phyloP scores from a whole-genome alignment of 768 basidiomycete genomes.

The Tylopilus intermedius region DNA sequence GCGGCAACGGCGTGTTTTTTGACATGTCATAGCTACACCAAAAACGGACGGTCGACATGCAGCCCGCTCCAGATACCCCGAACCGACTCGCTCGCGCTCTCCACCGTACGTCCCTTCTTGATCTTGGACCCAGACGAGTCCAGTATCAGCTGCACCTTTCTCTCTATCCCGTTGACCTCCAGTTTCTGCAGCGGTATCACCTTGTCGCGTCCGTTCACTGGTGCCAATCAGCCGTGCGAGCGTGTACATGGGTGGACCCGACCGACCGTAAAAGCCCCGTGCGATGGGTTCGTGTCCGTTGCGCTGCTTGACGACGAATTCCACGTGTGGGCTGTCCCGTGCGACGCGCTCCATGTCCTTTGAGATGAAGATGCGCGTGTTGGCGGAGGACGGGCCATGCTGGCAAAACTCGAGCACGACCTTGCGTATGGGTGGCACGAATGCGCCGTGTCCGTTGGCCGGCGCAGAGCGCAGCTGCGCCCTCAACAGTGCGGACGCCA shows the following conservation, averaged over 20 bases:
- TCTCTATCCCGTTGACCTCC: constrained; percentile 65
- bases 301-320: constrained; percentile 76
- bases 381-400: constrained; percentile 69
- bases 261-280: constrained; percentile 74
- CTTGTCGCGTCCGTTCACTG: constrained; percentile 86
- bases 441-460: constrained; percentile 70
- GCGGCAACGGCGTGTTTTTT: constrained; percentile 32
- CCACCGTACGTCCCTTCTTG: constrained; percentile 56
- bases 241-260: constrained; percentile 2
- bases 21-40: constrained; percentile 30
- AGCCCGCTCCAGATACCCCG: constrained; percentile 90
- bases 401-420: constrained; percentile 89
- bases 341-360: constrained; percentile 64
- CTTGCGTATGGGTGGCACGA: constrained; percentile 76
- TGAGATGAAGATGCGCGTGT: constrained; percentile 64
- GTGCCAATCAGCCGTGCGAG: constrained; percentile 12
- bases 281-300: constrained; percentile 73
- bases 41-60: constrained; percentile 70
- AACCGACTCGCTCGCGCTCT: constrained; percentile 73
- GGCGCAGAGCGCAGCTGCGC: constrained; percentile 52
- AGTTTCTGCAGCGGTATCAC: constrained; percentile 76
- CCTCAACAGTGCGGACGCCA: constrained; percentile 41
- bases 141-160: constrained; percentile 78
- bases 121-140: constrained; percentile 88
- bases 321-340: constrained; percentile 71